These are phyloP conservation scores for Achaetomiella virescens DNA, from an alignment of 495 filamentous ascomycete species.

Conservation along the genomic window DNA sequence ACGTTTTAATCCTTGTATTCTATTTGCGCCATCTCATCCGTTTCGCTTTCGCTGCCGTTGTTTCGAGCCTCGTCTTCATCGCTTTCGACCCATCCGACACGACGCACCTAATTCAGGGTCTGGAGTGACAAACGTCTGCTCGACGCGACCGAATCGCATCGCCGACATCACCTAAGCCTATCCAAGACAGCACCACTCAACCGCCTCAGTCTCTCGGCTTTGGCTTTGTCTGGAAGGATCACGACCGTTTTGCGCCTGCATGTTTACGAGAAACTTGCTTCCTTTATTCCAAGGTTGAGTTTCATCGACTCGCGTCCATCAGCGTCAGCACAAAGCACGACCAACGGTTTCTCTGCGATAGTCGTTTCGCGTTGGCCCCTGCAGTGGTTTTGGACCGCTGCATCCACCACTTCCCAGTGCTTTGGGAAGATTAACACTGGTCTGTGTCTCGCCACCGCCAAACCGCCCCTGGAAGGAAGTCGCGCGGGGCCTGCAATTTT, in stretches of 20 bases:
- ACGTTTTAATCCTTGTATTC: conserved; percentile 38
- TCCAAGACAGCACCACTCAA: background rate
- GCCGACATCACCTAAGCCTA: background rate
- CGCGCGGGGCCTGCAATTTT: background rate
- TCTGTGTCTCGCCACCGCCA: conserved; percentile 14
- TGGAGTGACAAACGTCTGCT: too few relatives aligned
- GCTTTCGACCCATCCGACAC: background rate
- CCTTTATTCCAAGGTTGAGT: too few relatives aligned
- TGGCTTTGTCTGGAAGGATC: background rate
- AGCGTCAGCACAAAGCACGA: background rate
- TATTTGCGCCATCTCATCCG: conserved; percentile 21
- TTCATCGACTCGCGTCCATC: too few relatives aligned
- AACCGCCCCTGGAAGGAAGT: background rate
- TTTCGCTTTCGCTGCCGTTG: conserved; percentile 19
- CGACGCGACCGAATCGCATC: background rate
- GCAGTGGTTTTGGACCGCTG: too few relatives aligned
- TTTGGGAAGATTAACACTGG: background rate
- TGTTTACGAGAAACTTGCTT: too few relatives aligned
- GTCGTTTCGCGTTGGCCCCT: too few relatives aligned
- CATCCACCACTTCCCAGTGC: too few relatives aligned
- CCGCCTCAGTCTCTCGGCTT: background rate
- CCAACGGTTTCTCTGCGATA: background rate
- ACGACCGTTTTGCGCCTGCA: conserved; percentile 3
- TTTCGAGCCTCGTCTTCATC: conserved; percentile 4
- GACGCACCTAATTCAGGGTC: background rate